Conservation (phyloP, 1,284 basidiomycete genomes). For the Phaffia rhodozyma region DNA sequence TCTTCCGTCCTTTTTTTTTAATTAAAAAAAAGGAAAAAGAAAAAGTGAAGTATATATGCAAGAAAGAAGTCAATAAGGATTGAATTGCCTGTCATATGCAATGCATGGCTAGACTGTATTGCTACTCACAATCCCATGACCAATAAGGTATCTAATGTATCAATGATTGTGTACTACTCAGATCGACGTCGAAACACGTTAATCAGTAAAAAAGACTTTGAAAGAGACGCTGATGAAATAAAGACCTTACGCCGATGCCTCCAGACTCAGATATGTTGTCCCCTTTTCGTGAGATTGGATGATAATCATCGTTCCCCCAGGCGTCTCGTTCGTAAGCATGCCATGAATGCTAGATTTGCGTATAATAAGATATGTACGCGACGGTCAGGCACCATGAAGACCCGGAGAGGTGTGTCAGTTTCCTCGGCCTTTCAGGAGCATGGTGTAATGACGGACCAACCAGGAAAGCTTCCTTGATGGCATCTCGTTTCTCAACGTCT, state of each 20-base stretch:
- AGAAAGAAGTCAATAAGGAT: too few relatives aligned
- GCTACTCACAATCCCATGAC: conserved; percentile 53
- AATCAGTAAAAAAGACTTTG: neutral
- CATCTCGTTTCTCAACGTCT: conserved; percentile 52
- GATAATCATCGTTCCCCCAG: conserved; percentile 79
- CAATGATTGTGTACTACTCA: conserved; percentile 56
- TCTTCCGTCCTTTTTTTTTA: conserved; percentile 44
- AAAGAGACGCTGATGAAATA: neutral
- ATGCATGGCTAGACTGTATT: too few relatives aligned
- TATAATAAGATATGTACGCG: neutral
- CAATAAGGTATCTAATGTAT: conserved; percentile 75
- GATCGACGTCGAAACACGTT: neutral
- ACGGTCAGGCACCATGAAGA: neutral
- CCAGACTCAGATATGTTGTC: conserved; percentile 56
- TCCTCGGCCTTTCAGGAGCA: neutral
- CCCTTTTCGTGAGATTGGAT: conserved; percentile 62
- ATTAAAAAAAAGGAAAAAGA: too few relatives aligned
- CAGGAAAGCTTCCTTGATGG: conserved; percentile 62
- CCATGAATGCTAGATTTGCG: conserved; percentile 24
- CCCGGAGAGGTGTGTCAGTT: neutral
- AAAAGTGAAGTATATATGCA: too few relatives aligned
- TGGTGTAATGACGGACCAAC: conserved; percentile 38
- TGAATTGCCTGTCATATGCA: too few relatives aligned
- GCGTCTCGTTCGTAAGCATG: conserved; percentile 58
- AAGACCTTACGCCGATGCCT: conserved; percentile 48